Base-by-base conservation (phyloP, 2,329 filamentous ascomycete species). In the Hysterium pulicare region DNA sequence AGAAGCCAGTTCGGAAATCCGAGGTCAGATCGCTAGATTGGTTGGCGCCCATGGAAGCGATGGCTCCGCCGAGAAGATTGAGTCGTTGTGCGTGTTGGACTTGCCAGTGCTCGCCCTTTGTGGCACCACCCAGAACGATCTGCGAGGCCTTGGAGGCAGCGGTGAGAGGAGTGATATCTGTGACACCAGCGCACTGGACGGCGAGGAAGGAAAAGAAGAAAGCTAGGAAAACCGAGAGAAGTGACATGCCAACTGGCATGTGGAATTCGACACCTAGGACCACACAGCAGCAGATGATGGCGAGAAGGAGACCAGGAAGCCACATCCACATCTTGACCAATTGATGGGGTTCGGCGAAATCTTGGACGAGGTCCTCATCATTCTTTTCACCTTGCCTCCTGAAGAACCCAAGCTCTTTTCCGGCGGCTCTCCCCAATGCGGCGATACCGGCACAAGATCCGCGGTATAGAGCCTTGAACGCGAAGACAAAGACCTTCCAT, bases 111-210 rank as follows among this genome's bases (percentile, higher is more conserved):
- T 76, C 70, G 48, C 75, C 73, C 30, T 74, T 73, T 26, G 82
- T 84, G 22, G 81, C 81, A 38, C 77, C 82, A 50, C 82, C 82
- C 35, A 83, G 81, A 41, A 86, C 74, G 43, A 86, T 77, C 68
- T 86, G 83, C 2, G 81, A 83, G 4, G 82, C 82, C 66, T 86
- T 86, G 50, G 81, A 76, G 0, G 80, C 80, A 3, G 83, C 81
- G 3, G 82, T 85, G 2, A 86, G 69, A 0, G 83, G 83, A 0
- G 82, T 81, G 51, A 77, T 77, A 51, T 83, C 79, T 10, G 60
- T 79, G n/a, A 77, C 74, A 44, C 74, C 79, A 22, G 75, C 74
- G 57, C 78, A 79, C 58, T 82, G 78, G 48, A 82, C 78, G 35
- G 77, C 78, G 19, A 83, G 67, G 68, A 82, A 79, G 33, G 77